phyloP scores from a whole-genome alignment of 2,329 filamentous ascomycete species.

The Calonectria multiphialidica region DNA sequence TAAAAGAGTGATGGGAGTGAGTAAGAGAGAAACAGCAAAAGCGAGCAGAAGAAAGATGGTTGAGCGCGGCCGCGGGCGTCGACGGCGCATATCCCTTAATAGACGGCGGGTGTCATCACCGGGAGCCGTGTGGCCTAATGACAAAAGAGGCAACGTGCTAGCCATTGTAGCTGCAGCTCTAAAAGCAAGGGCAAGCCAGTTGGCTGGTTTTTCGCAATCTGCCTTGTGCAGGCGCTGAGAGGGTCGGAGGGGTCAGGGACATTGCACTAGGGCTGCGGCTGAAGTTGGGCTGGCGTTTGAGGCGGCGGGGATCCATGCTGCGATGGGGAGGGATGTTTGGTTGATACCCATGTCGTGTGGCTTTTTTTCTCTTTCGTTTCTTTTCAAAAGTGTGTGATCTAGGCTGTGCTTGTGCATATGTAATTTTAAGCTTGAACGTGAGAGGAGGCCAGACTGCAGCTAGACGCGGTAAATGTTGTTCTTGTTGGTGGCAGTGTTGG shows the following conservation, averaged over 20 bases:
- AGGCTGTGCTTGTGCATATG: neutral
- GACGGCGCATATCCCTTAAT: neutral
- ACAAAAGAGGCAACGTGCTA: neutral
- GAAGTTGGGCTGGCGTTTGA: constrained; percentile 4
- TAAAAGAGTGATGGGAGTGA: no score
- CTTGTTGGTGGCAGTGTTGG: neutral
- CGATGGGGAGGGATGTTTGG: neutral
- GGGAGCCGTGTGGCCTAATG: neutral
- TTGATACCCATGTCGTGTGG: neutral
- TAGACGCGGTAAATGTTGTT: no score
- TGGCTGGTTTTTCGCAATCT: neutral
- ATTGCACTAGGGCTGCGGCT: neutral
- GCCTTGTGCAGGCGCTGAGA: neutral
- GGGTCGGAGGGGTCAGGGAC: neutral
- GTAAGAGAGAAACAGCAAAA: neutral
- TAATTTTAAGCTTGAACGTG: neutral
- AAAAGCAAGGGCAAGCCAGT: neutral
- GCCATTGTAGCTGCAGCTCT: neutral
- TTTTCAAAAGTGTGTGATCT: neutral
- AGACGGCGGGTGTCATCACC: neutral
- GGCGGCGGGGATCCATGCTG: neutral
- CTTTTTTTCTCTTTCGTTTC: neutral
- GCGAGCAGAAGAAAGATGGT: neutral
- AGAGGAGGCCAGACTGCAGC: neutral
- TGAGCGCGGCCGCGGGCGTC: neutral